These are phyloP conservation scores for Prosopis cineraria DNA, from an alignment of 306 rosid species.

Conservation along the genomic window DNA sequence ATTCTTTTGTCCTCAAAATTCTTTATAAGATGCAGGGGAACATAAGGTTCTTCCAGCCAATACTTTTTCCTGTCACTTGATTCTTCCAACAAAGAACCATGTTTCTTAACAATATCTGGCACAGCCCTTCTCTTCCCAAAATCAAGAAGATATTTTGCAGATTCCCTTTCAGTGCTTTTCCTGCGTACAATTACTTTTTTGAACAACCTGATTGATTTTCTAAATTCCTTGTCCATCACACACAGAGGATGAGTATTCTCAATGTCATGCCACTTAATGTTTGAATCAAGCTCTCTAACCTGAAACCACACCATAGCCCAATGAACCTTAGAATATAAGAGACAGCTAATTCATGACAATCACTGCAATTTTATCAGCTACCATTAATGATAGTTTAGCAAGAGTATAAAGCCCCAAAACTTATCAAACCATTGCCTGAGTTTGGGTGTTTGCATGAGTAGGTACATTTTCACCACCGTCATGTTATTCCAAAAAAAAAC, in stretches of 20 bases:
- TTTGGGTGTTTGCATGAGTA: not conserved
- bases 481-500: not conserved
- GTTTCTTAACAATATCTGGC: slow-evolving; percentile 67
- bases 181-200: slow-evolving; percentile 92
- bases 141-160: slow-evolving; percentile 82
- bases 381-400: slow-evolving; percentile 17
- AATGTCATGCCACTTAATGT: slow-evolving; percentile 86
- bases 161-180: slow-evolving; percentile 66
- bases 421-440: slow-evolving; percentile 17
- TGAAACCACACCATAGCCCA: slow-evolving; percentile 44
- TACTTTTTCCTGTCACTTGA: slow-evolving; percentile 78
- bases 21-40: slow-evolving; percentile 89
- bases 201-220: slow-evolving; percentile 80
- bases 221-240: slow-evolving; percentile 75
- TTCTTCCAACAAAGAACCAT: slow-evolving; percentile 70
- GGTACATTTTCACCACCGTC: not conserved
- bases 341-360: slow-evolving; percentile 28
- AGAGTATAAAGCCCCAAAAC: slow-evolving; percentile 3
- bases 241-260: slow-evolving; percentile 76
- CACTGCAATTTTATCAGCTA: slow-evolving; percentile 25
- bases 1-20: slow-evolving; percentile 92
- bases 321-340: slow-evolving; percentile 22
- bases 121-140: slow-evolving; percentile 94
- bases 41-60: slow-evolving; percentile 82
- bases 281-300: slow-evolving; percentile 91